Base-by-base conservation (phyloP, 805 yeast species). In the Wickerhamomyces alni region DNA sequence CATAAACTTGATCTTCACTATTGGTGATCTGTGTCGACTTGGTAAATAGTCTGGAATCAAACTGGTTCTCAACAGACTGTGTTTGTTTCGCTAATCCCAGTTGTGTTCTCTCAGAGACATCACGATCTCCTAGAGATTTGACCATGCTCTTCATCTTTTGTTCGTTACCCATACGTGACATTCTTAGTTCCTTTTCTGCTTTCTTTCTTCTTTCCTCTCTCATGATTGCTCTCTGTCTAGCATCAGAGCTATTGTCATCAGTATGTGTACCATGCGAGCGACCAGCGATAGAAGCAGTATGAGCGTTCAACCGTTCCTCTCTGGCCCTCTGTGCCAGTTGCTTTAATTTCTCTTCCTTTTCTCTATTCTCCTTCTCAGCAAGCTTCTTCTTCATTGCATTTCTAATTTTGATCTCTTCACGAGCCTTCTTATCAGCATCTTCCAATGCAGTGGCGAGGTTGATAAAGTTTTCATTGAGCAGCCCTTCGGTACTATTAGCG, bases 381-480 rank as follows among this genome's bases (percentile, higher is more conserved):
- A 69, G 51, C 48, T 68, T 63, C 45, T 65, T 66, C 51, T 71
- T 73, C 60, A 73, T 58, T 27, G 68, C 69, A 18, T 74, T 69
- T 38, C 82, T 67, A 39, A 70, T 53, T 35, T 66, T 66, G 26
- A 82, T 66, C 41, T 77, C 80, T 35, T 74, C 72, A 36, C 83
- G 63, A 2, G 83, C 82, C 37, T 71, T 66, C 18, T 66, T 61
- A 37, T 79, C 91, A 1, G 93, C 95, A 13, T 64, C 62, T 38
- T 77, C 81, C 37, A 91, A 66, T 0, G 97, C 96, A 36, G 71
- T 74, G 1, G 88, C 75, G 18, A 91, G 67, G 25, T 70, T 66
- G 3, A 75, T 69, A 55, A 82, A 80, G 33, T 77, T 77, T 40
- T 76, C 75, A 42, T 75, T 70, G 37, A 81, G 70, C 17, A 66